Base-by-base conservation (phyloP, 1,139 yeast species). In the Zhuliangozyma blackwelliae region DNA sequence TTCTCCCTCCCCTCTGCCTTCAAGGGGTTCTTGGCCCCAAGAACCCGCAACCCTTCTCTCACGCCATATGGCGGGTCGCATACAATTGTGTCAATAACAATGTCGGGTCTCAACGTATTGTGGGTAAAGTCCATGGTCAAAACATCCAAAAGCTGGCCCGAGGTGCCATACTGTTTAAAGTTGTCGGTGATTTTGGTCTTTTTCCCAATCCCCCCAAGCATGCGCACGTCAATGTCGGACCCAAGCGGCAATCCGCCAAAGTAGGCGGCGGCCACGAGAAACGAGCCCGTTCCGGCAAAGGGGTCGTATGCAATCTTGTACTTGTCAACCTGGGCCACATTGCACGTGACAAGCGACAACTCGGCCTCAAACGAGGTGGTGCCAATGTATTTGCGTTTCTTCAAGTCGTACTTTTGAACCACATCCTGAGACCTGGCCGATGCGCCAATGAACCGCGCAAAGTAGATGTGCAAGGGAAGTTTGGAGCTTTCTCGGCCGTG, bases 51-150 rank as follows among this genome's bases (percentile, higher is more conserved):
- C 1, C 97, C 96, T 57, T 94, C 99, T 50, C 99, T 72, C 1
- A 92, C 95, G 2, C 98, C 99, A 57, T 92, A 92, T 0, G 99
- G 99, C 1, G 98, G 98, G 59, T 92, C 99, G 55, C 97, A 90
- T 2, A 92, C 77, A 10, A 92, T 89, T 1, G 89, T 75, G 51
- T 92, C 96, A 12, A 94, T 72, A 28, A 54, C 59, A 31, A 92
- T 63, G 48, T 74, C 70, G 1, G 59, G 43, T 44, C 97, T 72
- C 38, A 94, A 66, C 3, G 96, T 83, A 57, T 85, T 85, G 55
- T 92, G 90, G 5, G 97, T 92, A 58, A 92, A 92, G 60, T 92
- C 99, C 95, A 92, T 87, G 10, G 95, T 82, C 50, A 88, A 52
- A 0, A 84, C 82, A 57, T 90, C 98, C 35, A 89, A 57, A 50